phyloP scores from a whole-genome alignment of 192 early-diverging fungal species.

The Backusella parvicylindrica region DNA sequence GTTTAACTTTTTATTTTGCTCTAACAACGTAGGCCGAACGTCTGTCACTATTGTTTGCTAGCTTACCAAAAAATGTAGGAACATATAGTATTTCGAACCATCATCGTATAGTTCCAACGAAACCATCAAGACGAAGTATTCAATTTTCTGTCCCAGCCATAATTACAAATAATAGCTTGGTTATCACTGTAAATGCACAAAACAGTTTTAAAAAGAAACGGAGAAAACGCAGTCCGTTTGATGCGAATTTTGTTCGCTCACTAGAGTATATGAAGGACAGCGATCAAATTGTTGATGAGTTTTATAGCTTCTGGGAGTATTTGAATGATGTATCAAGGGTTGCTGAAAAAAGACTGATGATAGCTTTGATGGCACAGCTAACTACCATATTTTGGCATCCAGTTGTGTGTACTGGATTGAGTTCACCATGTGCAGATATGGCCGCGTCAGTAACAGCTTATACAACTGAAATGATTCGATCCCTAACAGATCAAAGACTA shows the following conservation, averaged over 20 bases:
- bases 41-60: constrained; percentile 27
- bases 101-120: constrained; percentile 23
- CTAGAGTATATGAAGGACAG: constrained; percentile 19
- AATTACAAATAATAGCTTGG: constrained; percentile 29
- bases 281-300: constrained; percentile 25
- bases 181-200: constrained; percentile 29
- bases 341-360: constrained; percentile 33
- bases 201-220: constrained; percentile 30
- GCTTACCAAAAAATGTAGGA: constrained; percentile 29
- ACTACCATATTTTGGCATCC: constrained; percentile 41
- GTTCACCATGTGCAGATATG: constrained; percentile 25
- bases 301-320: constrained; percentile 39
- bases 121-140: constrained; percentile 19
- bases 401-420: constrained; percentile 27
- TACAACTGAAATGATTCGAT: constrained; percentile 37
- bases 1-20: background rate
- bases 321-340: constrained; percentile 35
- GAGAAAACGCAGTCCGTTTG: constrained; percentile 33
- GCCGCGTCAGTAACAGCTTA: constrained; percentile 33
- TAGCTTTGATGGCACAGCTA: constrained; percentile 30
- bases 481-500: constrained; percentile 32
- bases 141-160: constrained; percentile 34
- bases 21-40: constrained; percentile 27
- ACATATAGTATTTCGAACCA: constrained; percentile 28
- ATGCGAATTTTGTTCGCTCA: constrained; percentile 26